Evolutionary conservation across 2,329 filamentous ascomycete genomes (phyloP).

Genomic region (Arthrobotrys entomopaga): DNA sequence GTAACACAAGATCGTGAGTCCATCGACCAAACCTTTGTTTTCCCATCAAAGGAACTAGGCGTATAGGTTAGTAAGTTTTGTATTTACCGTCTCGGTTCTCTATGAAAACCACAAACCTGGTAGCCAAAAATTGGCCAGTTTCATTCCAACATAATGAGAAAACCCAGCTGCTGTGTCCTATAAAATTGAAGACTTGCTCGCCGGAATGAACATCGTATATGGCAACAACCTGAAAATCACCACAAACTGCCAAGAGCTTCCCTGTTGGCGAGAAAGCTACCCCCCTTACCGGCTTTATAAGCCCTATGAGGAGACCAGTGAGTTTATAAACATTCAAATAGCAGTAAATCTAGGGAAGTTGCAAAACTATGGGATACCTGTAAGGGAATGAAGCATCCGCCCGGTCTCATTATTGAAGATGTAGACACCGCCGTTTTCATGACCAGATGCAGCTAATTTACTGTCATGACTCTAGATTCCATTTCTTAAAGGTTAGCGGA

Average conservation of each 20-base stretch:
- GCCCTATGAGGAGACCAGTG: conserved; percentile 66
- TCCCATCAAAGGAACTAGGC: conserved; percentile 80
- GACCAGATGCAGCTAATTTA: conserved; percentile 86
- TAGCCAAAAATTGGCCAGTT: conserved; percentile 89
- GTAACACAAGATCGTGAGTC: conserved; percentile 85
- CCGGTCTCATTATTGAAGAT: conserved; percentile 94
- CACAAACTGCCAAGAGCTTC: conserved; percentile 85
- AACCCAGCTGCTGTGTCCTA: conserved; percentile 85
- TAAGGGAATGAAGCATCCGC: conserved; percentile 83
- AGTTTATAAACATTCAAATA: background rate
- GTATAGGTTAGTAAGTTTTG: no score
- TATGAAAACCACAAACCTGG: conserved; percentile 68
- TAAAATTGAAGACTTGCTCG: conserved; percentile 87
- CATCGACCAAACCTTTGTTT: conserved; percentile 94
- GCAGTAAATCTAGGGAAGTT: background rate
- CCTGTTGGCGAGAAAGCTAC: conserved; percentile 88
- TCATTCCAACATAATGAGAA: conserved; percentile 91
- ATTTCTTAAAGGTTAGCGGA: conserved; percentile 13
- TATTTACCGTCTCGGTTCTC: background rate
- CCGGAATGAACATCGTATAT: conserved; percentile 92
- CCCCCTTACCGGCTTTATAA: conserved; percentile 85
- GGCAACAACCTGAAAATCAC: conserved; percentile 86
- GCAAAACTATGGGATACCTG: conserved; percentile 67
- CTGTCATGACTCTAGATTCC: conserved; percentile 73
- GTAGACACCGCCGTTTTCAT: conserved; percentile 91